These are phyloP conservation scores for Trichoderma koningii DNA, from an alignment of 2,329 filamentous ascomycete genomes.

Conservation along the genomic window DNA sequence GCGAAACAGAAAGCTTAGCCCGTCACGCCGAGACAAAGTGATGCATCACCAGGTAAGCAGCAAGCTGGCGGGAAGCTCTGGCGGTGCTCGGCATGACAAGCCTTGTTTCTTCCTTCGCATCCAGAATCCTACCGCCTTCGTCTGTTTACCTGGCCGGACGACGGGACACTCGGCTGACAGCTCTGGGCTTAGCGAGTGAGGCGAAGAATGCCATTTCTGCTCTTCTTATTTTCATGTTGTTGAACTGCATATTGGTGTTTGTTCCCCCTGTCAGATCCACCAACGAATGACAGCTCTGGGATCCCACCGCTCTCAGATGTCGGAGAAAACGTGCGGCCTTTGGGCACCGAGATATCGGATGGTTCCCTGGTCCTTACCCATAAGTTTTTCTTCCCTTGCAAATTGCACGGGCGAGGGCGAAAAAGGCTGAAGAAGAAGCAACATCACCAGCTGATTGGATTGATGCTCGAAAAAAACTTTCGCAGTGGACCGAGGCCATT, in stretches of 20 bases:
- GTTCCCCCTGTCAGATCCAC: neutral
- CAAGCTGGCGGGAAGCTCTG: neutral
- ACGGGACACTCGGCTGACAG: slow-evolving; percentile 17
- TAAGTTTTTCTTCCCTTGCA: neutral
- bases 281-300: neutral
- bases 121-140: slow-evolving; percentile 4
- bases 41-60: neutral
- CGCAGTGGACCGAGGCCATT: slow-evolving; percentile 6
- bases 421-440: neutral
- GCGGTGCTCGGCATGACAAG: slow-evolving; percentile 13
- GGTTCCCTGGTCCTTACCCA: slow-evolving; percentile 18
- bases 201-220: slow-evolving; percentile 14
- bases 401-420: neutral
- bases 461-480: neutral
- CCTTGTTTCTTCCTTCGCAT: neutral
- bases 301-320: neutral
- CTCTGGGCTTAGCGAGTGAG: slow-evolving; percentile 19
- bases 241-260: neutral
- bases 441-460: neutral
- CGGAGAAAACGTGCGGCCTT: slow-evolving; percentile 1
- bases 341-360: slow-evolving; percentile 13
- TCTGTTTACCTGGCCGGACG: neutral
- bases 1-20: slow-evolving; percentile 16
- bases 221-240: neutral
- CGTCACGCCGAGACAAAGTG: slow-evolving; percentile 6